Evolutionary conservation across 352 stramenopile species (phyloP), one percentile per base, ranked within the genome.

Genomic region (Phytopythium aichiense): DNA sequence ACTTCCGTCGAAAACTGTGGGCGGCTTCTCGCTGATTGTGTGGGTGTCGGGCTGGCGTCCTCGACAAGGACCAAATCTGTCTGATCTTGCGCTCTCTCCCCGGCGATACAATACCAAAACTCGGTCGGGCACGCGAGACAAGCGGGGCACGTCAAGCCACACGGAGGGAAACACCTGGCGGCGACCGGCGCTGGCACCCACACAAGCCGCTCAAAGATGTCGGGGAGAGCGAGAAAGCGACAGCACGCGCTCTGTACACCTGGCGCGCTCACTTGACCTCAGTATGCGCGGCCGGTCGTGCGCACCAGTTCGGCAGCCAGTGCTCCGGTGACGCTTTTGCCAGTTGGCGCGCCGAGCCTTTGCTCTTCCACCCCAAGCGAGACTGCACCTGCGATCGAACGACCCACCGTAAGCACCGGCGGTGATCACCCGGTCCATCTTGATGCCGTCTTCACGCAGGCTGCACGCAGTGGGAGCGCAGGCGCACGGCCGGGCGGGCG

Each of bases 351-450:
- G 42, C 42, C 42, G 18, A 25, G 20, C 42, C 42, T 48, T 48
- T 48, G 42, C 42, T 48, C 42, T 22, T 25, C 20, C 42, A 18
- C 42, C 31, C 20, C 7, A 20, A 12, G 16, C 25, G 9, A 43
- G 30, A 31, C 42, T 71, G 57, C 60, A 64, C 57, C 55, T 65
- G 49, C 68, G 54, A 75, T 60, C 31, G 40, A 69, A 69, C 68
- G 65, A 72, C 63, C 28, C 28, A 4, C 28, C 33, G 11, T 38
- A 38, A 9, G 33, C 33, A 38, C 11, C 33, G 33, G 11, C 28
- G 28, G 28, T 30, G 28, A 30, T 30, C 28, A 30, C 28, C 28
- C 28, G 28, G 28, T 30, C 28, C 28, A 30, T 30, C 28, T 30
- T 30, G 28, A 30, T 30, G 28, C 28, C 28, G 28, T 30, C 28